A percentile compares a stretch with the other conserved stretches of the same genome.
These are phyloP conservation scores for Picochlorum sp. DNA, from an alignment of 139 green algal species.

Conservation along the genomic window DNA sequence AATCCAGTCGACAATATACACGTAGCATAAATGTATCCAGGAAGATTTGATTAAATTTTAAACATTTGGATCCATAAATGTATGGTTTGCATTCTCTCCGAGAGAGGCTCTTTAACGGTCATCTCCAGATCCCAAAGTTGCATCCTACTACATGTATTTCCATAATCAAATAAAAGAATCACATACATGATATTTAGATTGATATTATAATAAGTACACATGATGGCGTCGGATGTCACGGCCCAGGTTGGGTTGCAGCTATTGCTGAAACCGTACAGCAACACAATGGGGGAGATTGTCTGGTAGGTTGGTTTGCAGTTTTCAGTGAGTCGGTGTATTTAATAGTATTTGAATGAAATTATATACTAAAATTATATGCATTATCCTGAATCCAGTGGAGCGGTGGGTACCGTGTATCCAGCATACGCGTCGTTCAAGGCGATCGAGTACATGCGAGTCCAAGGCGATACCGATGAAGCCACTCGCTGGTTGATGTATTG, in stretches of 20 bases:
- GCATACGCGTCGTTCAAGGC: conserved; percentile 24
- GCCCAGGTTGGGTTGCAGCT: conserved; percentile 13
- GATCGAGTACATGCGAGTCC: conserved; percentile 4
- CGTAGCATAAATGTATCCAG: too few species aligned
- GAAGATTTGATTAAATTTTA: too few species aligned
- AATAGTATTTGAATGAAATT: background rate
- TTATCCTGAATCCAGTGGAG: conserved; percentile 1
- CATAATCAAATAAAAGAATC: too few species aligned
- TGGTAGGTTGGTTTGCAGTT: conserved; percentile 9
- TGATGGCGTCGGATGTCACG: background rate
- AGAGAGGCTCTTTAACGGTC: too few species aligned
- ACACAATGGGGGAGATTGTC: conserved; percentile 4
- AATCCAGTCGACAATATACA: too few species aligned
- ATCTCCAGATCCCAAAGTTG: too few species aligned
- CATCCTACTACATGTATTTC: too few species aligned
- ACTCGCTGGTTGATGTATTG: conserved; percentile 11
- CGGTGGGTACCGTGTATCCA: conserved; percentile 16
- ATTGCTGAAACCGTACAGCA: conserved; percentile 20
- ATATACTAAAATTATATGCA: background rate
- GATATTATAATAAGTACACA: background rate
- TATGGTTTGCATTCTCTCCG: too few species aligned
- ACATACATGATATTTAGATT: too few species aligned
- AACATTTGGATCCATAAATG: too few species aligned
- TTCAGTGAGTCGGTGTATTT: background rate
- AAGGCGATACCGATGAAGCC: background rate